Percentiles rank a stretch among this genome's conserved stretches.
These are phyloP conservation scores for Antitrichia curtipendula DNA, from an alignment of 225 moss, liverwort and hornwort genomes.

Conservation along the genomic window DNA sequence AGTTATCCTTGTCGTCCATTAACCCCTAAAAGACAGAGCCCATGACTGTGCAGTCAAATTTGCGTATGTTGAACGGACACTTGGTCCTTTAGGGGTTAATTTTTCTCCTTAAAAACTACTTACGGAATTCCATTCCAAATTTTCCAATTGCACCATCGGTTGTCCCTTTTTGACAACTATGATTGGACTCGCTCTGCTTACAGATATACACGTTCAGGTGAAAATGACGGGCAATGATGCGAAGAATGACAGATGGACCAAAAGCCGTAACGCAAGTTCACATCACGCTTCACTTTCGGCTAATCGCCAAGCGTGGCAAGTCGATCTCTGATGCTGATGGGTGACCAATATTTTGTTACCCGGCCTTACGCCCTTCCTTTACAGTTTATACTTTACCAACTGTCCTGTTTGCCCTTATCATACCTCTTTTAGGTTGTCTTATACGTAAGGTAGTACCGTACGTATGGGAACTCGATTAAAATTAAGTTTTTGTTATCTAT, in stretches of 20 bases:
- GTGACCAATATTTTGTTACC: neutral
- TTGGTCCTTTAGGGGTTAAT: no score
- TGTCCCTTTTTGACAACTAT: neutral
- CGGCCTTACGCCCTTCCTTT: no score
- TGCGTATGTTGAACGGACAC: no score
- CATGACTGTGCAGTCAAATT: no score
- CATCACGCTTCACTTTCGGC: neutral
- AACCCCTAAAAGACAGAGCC: no score
- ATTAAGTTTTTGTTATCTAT: neutral
- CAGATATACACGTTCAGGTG: neutral
- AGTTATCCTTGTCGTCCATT: neutral
- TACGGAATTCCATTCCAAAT: neutral
- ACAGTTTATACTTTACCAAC: no score
- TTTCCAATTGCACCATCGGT: no score
- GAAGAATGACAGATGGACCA: conserved; percentile 11
- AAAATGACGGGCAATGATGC: neutral
- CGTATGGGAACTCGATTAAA: neutral
- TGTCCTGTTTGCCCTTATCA: neutral
- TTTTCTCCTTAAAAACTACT: no score
- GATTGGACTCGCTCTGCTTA: neutral
- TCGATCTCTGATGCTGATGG: neutral
- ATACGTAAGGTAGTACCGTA: neutral
- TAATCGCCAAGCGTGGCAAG: neutral
- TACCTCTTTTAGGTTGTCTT: neutral
- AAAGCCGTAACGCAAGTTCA: neutral